Percentiles rank a stretch among this genome's conserved stretches.
Evolutionary conservation across 352 stramenopile genomes (phyloP).

Genomic region (Phytophthora tubulina): DNA sequence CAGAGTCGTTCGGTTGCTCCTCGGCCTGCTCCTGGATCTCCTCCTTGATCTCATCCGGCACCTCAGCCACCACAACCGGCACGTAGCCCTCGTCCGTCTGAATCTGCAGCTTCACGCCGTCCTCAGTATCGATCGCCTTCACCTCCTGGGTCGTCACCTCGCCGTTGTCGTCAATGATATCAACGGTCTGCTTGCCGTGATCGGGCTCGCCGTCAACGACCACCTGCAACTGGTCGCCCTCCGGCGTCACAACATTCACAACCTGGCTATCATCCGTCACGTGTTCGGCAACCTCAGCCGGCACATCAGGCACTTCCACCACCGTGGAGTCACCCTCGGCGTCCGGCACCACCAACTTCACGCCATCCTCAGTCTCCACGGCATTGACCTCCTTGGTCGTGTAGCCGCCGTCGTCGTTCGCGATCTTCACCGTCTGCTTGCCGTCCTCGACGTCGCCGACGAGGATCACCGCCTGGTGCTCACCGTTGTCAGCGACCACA

Average conservation of each 20-base stretch:
- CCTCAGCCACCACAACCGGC: background rate
- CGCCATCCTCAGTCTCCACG: constrained; percentile 9
- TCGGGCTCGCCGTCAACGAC: constrained; percentile 17
- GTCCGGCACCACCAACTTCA: constrained; percentile 15
- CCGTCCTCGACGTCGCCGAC: constrained; percentile 16
- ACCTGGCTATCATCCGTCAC: constrained; percentile 15
- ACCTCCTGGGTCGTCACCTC: no score
- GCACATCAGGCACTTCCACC: constrained; percentile 14
- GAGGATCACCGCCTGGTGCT: constrained; percentile 17
- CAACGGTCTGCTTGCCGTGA: constrained; percentile 11
- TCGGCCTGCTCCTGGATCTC: background rate
- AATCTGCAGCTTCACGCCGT: no score
- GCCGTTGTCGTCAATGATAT: constrained; percentile 1
- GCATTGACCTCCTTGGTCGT: constrained; percentile 9
- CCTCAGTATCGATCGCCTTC: no score
- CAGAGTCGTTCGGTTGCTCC: background rate
- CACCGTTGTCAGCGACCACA: constrained; percentile 3
- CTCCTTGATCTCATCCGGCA: background rate
- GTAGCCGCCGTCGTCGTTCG: constrained; percentile 9
- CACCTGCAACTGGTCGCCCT: constrained; percentile 12
- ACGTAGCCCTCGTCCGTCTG: no score
- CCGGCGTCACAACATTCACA: constrained; percentile 15
- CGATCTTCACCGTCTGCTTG: constrained; percentile 12
- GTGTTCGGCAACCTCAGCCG: constrained; percentile 24
- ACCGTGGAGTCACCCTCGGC: background rate